Conservation (phyloP, 768 basidiomycete species). For the Porpolomopsis calyptriformis region DNA sequence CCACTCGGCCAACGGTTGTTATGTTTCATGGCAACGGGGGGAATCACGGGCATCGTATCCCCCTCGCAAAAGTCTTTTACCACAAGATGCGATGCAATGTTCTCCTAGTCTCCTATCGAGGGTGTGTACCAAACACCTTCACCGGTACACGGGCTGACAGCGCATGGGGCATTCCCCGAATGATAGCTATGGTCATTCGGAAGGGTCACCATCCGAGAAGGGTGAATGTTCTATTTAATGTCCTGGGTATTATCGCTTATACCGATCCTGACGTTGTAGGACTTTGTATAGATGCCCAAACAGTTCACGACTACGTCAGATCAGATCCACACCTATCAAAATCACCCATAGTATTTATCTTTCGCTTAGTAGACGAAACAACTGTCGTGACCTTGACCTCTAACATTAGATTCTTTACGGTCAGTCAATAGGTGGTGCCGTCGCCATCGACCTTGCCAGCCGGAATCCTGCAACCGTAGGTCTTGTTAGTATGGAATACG, state of each 20-base stretch:
- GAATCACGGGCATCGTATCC: conserved; percentile 83
- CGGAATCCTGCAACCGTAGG: conserved; percentile 59
- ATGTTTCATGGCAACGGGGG: conserved; percentile 93
- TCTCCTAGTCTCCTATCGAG: conserved; percentile 87
- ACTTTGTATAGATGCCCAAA: conserved; percentile 76
- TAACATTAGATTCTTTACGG: conserved; percentile 72
- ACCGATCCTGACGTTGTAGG: conserved; percentile 34
- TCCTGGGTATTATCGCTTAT: neutral
- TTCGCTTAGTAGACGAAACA: neutral
- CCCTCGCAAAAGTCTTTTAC: conserved; percentile 75
- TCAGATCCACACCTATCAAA: conserved; percentile 51
- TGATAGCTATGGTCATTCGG: conserved; percentile 74
- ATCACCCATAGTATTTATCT: conserved; percentile 47
- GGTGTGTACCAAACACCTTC: conserved; percentile 37
- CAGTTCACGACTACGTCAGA: conserved; percentile 63
- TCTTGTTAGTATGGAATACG: conserved; percentile 7
- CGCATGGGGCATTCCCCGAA: conserved; percentile 1
- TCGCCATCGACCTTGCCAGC: conserved; percentile 79
- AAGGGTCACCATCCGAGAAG: conserved; percentile 78
- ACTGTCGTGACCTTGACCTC: neutral
- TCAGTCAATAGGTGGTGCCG: conserved; percentile 87
- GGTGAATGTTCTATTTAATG: conserved; percentile 31
- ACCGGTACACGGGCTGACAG: neutral
- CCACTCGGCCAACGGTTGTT: conserved; percentile 68
- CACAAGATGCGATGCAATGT: conserved; percentile 84